These are phyloP conservation scores for Sicyos baderoa DNA, from an alignment of 306 rosid genomes.

Conservation along the genomic window DNA sequence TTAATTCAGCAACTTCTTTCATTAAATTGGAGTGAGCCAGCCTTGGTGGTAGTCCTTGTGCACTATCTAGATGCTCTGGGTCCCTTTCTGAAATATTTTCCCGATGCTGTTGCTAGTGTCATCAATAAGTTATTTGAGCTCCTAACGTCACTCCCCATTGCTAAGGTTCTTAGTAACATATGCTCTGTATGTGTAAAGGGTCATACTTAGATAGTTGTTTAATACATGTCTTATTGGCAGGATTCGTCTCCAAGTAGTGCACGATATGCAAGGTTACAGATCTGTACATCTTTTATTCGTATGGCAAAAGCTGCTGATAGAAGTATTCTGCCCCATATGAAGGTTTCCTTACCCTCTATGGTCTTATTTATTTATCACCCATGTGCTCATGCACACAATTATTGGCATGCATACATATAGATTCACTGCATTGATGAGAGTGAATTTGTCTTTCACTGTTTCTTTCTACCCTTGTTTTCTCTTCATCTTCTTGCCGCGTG, in stretches of 20 bases:
- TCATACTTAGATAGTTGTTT: conserved; percentile 20
- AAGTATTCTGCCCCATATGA: conserved; percentile 95
- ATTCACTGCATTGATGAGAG: neutral
- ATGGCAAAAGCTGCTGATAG: conserved; percentile 87
- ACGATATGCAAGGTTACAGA: conserved; percentile 86
- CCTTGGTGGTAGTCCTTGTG: conserved; percentile 75
- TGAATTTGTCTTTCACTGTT: neutral
- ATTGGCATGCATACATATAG: neutral
- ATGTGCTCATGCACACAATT: neutral
- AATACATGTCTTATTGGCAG: conserved; percentile 35
- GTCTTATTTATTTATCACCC: conserved; percentile 5
- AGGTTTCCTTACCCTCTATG: conserved; percentile 34
- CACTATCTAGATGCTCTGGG: conserved; percentile 91
- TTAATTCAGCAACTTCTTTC: conserved; percentile 80
- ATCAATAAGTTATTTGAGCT: conserved; percentile 86
- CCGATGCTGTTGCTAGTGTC: conserved; percentile 86
- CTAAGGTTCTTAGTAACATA: conserved; percentile 39
- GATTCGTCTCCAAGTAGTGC: conserved; percentile 63
- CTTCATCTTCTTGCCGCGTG: conserved; percentile 5
- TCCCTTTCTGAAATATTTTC: conserved; percentile 72
- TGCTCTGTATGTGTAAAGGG: neutral
- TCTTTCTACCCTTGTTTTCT: conserved; percentile 4
- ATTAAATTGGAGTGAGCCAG: conserved; percentile 80
- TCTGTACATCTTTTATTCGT: conserved; percentile 89
- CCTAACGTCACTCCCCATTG: conserved; percentile 70